Evolutionary conservation across 2,329 filamentous ascomycete species (phyloP), one percentile per base, ranked within the genome.

Genomic region (Verticillium nubilum): DNA sequence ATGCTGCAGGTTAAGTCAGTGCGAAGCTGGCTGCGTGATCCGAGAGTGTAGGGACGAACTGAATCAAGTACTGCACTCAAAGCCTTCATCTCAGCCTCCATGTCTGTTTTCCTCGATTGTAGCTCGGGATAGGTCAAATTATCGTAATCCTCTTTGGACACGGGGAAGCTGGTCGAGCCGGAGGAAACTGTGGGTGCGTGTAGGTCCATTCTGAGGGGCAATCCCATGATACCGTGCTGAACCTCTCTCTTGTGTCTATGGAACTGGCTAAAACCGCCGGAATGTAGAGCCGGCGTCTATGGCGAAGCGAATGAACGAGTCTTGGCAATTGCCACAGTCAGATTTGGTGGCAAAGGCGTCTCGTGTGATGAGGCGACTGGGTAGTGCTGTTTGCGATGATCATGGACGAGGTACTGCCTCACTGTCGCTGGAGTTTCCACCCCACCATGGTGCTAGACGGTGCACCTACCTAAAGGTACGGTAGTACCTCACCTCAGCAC

Each of bases 61-160:
- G 92, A 95, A 65, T 92, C 90, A n/a, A 99, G 83, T 15, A 98
- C 91, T 58, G 87, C 83, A 62, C 93, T 87, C 9, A 98, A 80
- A 15, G 92, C 90, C 67, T 88, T 90, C 61, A 99, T 82, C 76
- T 99, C 94, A 54, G 85, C 86, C 76, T 99, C 95, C 52, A 97
- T 78, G 59, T 86, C 83, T 66, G 94, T 88, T 74, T 97, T 98
- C 76, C 92, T 90, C 33, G 83, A 83, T 70, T 95, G 91, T 57
- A 98, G 85, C 76, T 96, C 89, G 52, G 83, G 77, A 70, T 97
- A 86, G 56, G 90, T 88, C 66, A 92, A 76, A 63, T 88, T 82
- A 64, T 78, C 77, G 57, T 84, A 78, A 65, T 83, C 76, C 65
- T 89, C 88, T 72, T 89, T 90, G 58, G 80, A 76, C 42, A 75